phyloP scores from a whole-genome alignment of 148 eudicot genomes.

The Diospyros lotus region DNA sequence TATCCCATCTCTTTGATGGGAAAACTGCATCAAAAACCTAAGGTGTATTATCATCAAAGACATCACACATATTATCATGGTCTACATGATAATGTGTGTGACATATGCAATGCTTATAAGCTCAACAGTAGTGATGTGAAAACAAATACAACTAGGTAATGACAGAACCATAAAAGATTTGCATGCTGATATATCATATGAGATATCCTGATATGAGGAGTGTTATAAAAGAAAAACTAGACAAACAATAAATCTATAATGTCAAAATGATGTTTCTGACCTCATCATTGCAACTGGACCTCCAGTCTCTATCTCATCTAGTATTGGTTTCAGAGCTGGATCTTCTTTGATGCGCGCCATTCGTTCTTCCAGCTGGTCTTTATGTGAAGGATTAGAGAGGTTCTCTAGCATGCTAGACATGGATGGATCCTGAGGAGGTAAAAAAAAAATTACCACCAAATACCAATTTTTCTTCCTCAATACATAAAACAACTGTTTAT shows the following conservation, averaged over 20 bases:
- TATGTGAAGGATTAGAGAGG: conserved; percentile 73
- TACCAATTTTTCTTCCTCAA: conserved; percentile 3
- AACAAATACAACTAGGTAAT: not conserved
- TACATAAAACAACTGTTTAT: not conserved
- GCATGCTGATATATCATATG: not conserved
- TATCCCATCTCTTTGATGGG: not conserved
- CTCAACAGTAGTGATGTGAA: not conserved
- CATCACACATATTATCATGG: not conserved
- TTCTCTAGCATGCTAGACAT: conserved; percentile 93
- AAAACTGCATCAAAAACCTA: not conserved
- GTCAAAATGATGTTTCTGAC: conserved; percentile 19
- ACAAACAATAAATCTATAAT: not conserved
- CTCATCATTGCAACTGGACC: conserved; percentile 99
- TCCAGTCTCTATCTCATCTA: conserved; percentile 91
- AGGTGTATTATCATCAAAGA: not conserved
- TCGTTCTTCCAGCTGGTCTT: conserved; percentile 77
- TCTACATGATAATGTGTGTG: not conserved
- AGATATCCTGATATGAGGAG: not conserved
- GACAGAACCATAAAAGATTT: not conserved
- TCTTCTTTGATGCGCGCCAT: conserved; percentile 87
- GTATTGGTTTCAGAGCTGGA: conserved; percentile 86
- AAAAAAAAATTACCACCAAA: not conserved
- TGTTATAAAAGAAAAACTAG: not conserved
- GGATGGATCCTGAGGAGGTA: conserved; percentile 79
- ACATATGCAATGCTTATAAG: not conserved